Evolutionary conservation across 805 yeast species (phyloP), one percentile per base, ranked within the genome.

Genomic region (Saturnispora dispora): DNA sequence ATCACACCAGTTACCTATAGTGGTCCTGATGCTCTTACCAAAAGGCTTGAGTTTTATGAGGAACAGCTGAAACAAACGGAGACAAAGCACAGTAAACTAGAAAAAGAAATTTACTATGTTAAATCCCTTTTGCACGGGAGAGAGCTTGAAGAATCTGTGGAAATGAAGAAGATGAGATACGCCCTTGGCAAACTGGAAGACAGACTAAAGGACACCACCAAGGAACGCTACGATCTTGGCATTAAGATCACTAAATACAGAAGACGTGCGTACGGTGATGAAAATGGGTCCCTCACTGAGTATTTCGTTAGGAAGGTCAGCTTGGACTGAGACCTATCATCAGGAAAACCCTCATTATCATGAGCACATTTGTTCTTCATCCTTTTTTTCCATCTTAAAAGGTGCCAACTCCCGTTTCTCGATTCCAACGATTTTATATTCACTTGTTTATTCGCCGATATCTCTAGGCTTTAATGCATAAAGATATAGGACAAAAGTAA

Each of bases 271-370:
- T 60, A 64, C 52, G 70, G 69, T 20, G 57, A 48, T 39, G 57
- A 64, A 37, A 65, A 65, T 20, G 63, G 65, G 11, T 66, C 63
- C 47, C 72, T 73, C 66, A 78, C 79, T 63, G 78, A 75, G 71
- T 77, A 75, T 72, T 67, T 69, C 79, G 75, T 74, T 63, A 75
- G 80, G 70, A 78, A 79, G 62, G 75, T 72, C 70, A 78, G 56
- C 47, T 37, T 44, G 27, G 27, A 49, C 15, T 42, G 35, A 46
- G 36, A 35, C 23, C 15, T 6, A 20, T 18, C 15, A 9, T 6
- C 15, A 7, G 22, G 27, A 20, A 30, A 32, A 41, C 41, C 45
- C 47, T 47, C 33, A 35, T 18, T 1, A 11, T 17, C 42, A 41
- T 39, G 45, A 51, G 46, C 35, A 37, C 22, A 5, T 18, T 47